phyloP scores from a whole-genome alignment of 148 eudicot genomes.

The Rhododendron williamsianum region DNA sequence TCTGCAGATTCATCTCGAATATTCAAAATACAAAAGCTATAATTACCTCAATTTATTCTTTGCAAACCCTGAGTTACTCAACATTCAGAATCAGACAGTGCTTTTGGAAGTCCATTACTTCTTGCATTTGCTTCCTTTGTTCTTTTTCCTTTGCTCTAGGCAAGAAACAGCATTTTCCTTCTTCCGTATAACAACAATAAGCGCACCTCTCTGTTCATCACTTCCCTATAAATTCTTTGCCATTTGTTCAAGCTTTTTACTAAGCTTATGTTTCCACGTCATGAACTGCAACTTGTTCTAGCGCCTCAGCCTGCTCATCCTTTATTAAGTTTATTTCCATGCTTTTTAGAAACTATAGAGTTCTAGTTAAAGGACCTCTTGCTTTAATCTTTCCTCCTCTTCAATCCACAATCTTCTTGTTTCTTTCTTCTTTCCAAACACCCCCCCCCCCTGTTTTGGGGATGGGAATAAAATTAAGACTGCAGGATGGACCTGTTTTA shows the following conservation, averaged over 20 bases:
- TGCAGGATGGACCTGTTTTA: not conserved
- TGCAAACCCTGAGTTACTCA: conserved; percentile 27
- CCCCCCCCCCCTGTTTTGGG: no score
- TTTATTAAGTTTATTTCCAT: conserved; percentile 30
- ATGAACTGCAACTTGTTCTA: conserved; percentile 31
- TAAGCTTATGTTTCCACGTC: conserved; percentile 28
- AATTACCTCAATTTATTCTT: conserved; percentile 48
- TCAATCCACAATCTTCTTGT: no score
- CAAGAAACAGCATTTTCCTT: not conserved
- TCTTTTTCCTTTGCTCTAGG: conserved; percentile 31
- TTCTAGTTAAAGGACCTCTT: conserved; percentile 28
- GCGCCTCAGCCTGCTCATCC: conserved; percentile 26
- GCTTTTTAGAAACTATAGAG: conserved; percentile 18
- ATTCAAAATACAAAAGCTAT: not conserved
- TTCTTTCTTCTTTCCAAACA: no score
- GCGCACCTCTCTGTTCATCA: not conserved
- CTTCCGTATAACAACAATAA: not conserved
- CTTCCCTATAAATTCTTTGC: conserved; percentile 23
- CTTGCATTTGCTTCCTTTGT: conserved; percentile 41
- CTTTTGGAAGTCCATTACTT: conserved; percentile 28
- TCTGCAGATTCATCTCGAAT: not conserved
- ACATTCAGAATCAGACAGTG: conserved; percentile 44
- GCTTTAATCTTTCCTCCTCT: conserved; percentile 30
- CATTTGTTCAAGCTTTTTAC: conserved; percentile 25
- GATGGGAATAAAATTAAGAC: no score